These are phyloP conservation scores for Candida sojae DNA, from an alignment of 1,139 yeast genomes.

Conservation along the genomic window DNA sequence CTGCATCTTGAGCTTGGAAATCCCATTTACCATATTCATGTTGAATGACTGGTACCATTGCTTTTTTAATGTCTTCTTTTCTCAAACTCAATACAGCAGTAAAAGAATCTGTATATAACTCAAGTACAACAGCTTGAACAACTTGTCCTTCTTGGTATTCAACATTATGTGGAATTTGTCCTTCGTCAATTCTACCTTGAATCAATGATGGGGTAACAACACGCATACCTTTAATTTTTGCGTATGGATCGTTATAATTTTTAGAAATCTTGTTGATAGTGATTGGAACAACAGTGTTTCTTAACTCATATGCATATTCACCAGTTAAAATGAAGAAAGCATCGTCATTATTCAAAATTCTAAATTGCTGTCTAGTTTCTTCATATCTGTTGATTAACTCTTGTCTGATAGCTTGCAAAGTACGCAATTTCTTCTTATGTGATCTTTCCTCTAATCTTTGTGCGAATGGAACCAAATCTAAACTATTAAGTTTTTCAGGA, in stretches of 20 bases:
- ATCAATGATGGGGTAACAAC: slow-evolving; percentile 78
- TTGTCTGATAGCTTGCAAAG: slow-evolving; percentile 82
- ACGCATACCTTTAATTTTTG: slow-evolving; percentile 45
- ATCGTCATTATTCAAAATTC: slow-evolving; percentile 64
- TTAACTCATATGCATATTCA: slow-evolving; percentile 67
- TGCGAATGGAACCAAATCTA: slow-evolving; percentile 91
- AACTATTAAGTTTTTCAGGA: slow-evolving; percentile 82
- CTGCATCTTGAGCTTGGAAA: slow-evolving; percentile 70
- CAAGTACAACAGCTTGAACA: slow-evolving; percentile 76
- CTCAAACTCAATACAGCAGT: slow-evolving; percentile 73
- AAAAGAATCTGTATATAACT: slow-evolving; percentile 70
- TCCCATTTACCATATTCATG: slow-evolving; percentile 81
- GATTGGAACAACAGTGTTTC: slow-evolving; percentile 80
- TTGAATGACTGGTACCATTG: slow-evolving; percentile 50
- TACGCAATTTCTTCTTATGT: slow-evolving; percentile 77
- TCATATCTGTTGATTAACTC: slow-evolving; percentile 87
- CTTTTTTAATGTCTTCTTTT: slow-evolving; percentile 64
- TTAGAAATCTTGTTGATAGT: slow-evolving; percentile 59
- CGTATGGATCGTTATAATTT: slow-evolving; percentile 37
- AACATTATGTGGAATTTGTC: slow-evolving; percentile 58
- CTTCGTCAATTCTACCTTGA: slow-evolving; percentile 70
- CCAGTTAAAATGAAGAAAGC: slow-evolving; percentile 90
- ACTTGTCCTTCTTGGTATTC: slow-evolving; percentile 70
- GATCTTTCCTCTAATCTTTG: slow-evolving; percentile 79
- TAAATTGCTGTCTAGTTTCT: slow-evolving; percentile 78